These are phyloP conservation scores for Macrolepiota albuminosa DNA, from an alignment of 768 basidiomycete genomes.

Conservation along the genomic window DNA sequence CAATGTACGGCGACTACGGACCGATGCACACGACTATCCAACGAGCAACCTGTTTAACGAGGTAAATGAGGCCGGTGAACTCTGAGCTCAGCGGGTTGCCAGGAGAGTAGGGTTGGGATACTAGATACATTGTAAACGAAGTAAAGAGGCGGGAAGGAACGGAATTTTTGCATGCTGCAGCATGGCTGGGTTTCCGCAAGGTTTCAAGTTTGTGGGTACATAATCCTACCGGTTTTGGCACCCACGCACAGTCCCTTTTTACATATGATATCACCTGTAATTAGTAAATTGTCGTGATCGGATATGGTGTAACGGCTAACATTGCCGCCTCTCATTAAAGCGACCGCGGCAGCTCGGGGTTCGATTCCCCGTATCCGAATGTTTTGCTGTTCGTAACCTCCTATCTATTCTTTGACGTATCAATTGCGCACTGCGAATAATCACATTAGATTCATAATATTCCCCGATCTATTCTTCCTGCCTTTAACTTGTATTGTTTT, in stretches of 20 bases:
- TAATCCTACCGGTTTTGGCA: background rate
- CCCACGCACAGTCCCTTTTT: background rate
- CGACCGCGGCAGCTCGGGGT: constrained; percentile 48
- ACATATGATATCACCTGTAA: no score
- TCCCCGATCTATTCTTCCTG: background rate
- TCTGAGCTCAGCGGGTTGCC: background rate
- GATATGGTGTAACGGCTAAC: constrained; percentile 46
- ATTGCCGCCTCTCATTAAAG: constrained; percentile 47
- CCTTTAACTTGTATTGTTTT: background rate
- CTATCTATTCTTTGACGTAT: no score
- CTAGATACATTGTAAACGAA: constrained; percentile 3
- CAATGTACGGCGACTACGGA: constrained; percentile 1
- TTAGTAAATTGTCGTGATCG: background rate
- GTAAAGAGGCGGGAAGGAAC: background rate
- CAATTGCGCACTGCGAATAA: no score
- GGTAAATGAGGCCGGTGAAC: background rate
- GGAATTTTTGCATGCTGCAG: constrained; percentile 7
- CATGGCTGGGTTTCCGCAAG: constrained; percentile 4
- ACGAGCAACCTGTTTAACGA: constrained; percentile 3
- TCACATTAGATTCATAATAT: background rate
- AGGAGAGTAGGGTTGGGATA: background rate
- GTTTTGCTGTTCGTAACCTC: background rate
- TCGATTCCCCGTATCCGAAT: constrained; percentile 48
- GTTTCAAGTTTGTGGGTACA: background rate
- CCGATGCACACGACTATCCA: constrained; percentile 5